phyloP scores from a whole-genome alignment of 1,284 basidiomycete genomes.

The Xerocomus minutiporus region DNA sequence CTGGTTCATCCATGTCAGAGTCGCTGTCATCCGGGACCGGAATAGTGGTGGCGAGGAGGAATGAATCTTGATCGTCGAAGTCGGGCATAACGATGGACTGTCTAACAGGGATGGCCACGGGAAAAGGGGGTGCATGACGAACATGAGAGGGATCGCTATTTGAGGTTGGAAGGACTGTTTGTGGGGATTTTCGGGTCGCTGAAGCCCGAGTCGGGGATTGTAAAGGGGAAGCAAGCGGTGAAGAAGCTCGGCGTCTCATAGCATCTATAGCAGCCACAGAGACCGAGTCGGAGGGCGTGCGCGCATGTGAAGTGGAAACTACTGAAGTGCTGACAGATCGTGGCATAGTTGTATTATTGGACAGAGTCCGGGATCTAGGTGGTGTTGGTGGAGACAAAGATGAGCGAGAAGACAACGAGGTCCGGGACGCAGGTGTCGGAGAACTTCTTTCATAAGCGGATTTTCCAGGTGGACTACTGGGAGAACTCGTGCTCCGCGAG shows the following conservation, averaged over 20 bases:
- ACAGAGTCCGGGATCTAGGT: constrained; percentile 44
- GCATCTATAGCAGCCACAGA: constrained; percentile 38
- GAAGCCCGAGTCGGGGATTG: constrained; percentile 38
- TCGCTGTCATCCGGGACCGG: constrained; percentile 72
- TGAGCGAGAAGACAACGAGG: constrained; percentile 38
- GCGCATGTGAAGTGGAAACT: constrained; percentile 36
- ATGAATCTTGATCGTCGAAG: constrained; percentile 51
- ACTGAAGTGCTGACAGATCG: constrained; percentile 37
- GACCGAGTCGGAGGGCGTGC: constrained; percentile 45
- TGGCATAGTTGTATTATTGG: constrained; percentile 34
- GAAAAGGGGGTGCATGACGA: constrained; percentile 26
- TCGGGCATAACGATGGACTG: constrained; percentile 40
- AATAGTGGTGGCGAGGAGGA: constrained; percentile 63
- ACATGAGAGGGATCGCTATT: constrained; percentile 38
- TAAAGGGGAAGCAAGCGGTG: constrained; percentile 41
- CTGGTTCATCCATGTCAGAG: constrained; percentile 53
- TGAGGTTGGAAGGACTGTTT: constrained; percentile 45
- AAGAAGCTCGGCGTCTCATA: constrained; percentile 48
- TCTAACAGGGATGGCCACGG: constrained; percentile 33
- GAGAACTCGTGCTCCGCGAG: constrained; percentile 41
- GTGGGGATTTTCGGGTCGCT: constrained; percentile 43
- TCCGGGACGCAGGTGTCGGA: constrained; percentile 38
- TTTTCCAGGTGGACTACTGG: constrained; percentile 34
- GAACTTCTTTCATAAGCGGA: constrained; percentile 35
- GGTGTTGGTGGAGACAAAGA: constrained; percentile 41